Base-by-base conservation (phyloP, 495 filamentous ascomycete genomes). In the Recurvomyces mirabilis region DNA sequence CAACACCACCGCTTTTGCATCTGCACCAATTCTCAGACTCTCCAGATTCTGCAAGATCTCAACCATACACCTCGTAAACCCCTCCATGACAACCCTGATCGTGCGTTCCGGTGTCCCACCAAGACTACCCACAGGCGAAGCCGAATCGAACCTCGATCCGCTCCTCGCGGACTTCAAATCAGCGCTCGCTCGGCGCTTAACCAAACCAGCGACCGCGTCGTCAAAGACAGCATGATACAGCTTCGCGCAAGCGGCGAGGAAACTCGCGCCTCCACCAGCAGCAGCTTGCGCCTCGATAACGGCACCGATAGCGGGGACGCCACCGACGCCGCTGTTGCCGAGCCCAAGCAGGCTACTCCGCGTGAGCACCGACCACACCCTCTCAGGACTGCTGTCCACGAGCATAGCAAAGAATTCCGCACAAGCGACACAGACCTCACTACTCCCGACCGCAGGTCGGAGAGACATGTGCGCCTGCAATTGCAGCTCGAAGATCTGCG, bases 41-140 rank as follows among this genome's bases (percentile, higher is more conserved):
- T 70, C 71, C 14, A 77, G 82, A 60, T 79, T 85, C 64, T 89
- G 83, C 54, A 85, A 83, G 6, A 93, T 71, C 55, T 93, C 87
- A 21, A 87, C 68, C 54, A 82, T 69, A 10, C 76, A 75, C 47
- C 81, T 75, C 13, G 77, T 77, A 47, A 88, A 81, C 20, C 78
- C 78, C 7, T 78, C 64, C 15, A 88, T 59, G 20, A 88, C 78
- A 38, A 77, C 76, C 38, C 78, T 75, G 50, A 93, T 77, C 26
- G 82, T 73, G 50, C 80, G 81, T 32, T 88, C 79, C 7, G 87
- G 82, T 28, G 87, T 74, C 4, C 81, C 83, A 12, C 46, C 46
- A 23, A 22, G 12, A 20, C 17, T 14, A 13, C 7, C 26, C 7
- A 7, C 26, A 7, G 14, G 14, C 40, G 32, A 40, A 10, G 45